These are phyloP conservation scores for Amanita inopinata DNA, from an alignment of 768 basidiomycete species.

Conservation along the genomic window DNA sequence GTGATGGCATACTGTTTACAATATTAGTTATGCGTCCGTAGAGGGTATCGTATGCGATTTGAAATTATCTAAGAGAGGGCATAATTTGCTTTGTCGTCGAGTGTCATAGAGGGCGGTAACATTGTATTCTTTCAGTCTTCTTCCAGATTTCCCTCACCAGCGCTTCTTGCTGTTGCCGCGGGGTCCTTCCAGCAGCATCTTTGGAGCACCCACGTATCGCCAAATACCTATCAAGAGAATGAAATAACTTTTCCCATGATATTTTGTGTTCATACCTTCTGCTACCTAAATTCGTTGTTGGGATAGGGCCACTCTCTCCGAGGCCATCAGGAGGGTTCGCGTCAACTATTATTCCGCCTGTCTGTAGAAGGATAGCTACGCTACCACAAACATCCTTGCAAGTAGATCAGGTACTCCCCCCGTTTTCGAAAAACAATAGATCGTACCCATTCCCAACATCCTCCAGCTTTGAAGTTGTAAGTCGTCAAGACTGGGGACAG, in stretches of 20 bases:
- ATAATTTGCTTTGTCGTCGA: no score
- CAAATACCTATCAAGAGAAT: constrained; percentile 10
- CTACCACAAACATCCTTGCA: constrained; percentile 17
- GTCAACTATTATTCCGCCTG: constrained; percentile 17
- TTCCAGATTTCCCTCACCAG: constrained; percentile 18
- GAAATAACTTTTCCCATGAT: background rate
- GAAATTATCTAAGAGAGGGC: no score
- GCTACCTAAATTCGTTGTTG: constrained; percentile 16
- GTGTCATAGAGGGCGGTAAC: constrained; percentile 14
- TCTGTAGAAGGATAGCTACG: constrained; percentile 18
- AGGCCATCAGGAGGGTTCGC: constrained; percentile 15
- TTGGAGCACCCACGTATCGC: constrained; percentile 17
- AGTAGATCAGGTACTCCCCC: background rate
- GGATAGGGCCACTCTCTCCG: constrained; percentile 13
- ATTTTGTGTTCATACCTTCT: constrained; percentile 9
- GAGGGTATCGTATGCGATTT: no score
- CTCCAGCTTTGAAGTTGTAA: constrained; percentile 10
- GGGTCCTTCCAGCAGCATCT: constrained; percentile 12
- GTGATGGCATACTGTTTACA: background rate
- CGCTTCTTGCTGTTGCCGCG: constrained; percentile 15
- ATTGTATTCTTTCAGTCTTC: constrained; percentile 16
- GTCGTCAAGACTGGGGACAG: background rate
- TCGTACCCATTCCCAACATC: constrained; percentile 20
- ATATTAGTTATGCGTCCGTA: background rate
- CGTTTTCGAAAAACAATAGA: background rate